Base-by-base conservation (phyloP, 2,329 filamentous ascomycete species). In the Calonectria honghensis region DNA sequence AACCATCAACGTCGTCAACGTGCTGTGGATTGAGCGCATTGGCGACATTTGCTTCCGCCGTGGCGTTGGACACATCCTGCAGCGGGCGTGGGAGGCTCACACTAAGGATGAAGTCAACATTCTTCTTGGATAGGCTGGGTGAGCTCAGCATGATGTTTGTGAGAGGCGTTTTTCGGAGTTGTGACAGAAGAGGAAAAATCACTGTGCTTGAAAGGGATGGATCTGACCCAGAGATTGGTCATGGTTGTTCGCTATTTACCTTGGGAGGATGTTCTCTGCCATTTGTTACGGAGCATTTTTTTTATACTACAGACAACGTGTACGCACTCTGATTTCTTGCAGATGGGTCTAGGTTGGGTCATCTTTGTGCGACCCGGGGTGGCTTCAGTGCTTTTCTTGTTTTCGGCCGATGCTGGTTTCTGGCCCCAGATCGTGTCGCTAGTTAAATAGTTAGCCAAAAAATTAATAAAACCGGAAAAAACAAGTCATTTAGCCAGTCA, bases 21-120 rank as follows among this genome's bases (percentile, higher is more conserved):
- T 88, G 50, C 76, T 88, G 39, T 88, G 87, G 87, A 84, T 88
- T 24, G 87, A 88, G 81, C 80, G 86, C 31, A 87, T 88, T 27
- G 85, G 86, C 13, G 86, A 83, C 20, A 81, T 88, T 70, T 83
- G 83, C 9, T 87, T 85, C 72, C 79, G 87, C 24, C 78, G 86
- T 35, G 87, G 87, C 4, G 80, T 88, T 35, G 87, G 87, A 0
- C 86, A 88, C 76, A 82, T 88, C 6, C 68, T 88, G 61, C 81
- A 83, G 71, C 83, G 83, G 74, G 84, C 82, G 1, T 88, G 87
- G 86, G 85, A 87, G 37, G 81, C 81, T 6, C 83, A 87, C 52
- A 84, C 83, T 7, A 82, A 81, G 73, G 84, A 87, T 24, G 84
- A 87, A 72, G 83, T 87, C 52, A 84, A 85, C 52, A 79, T 88